These are phyloP conservation scores for Waltergamsia citrina DNA, from an alignment of 2,329 filamentous ascomycete species.

Conservation along the genomic window DNA sequence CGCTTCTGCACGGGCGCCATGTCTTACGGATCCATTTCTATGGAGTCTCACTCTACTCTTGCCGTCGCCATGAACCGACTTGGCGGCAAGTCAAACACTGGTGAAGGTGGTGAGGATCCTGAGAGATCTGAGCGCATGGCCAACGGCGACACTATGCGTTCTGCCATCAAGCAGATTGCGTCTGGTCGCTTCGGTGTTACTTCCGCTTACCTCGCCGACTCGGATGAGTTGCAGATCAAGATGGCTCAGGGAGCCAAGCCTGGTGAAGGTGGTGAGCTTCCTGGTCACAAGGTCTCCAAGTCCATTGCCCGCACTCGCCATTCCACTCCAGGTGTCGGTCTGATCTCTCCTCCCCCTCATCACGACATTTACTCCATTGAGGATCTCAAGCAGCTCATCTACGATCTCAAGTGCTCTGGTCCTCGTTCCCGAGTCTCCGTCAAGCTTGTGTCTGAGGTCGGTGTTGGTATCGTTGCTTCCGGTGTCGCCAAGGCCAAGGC, in stretches of 20 bases:
- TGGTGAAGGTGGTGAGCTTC: constrained; percentile 93
- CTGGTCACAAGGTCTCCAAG: constrained; percentile 91
- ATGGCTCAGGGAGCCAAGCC: constrained; percentile 99
- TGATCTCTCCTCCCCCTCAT: constrained; percentile 92
- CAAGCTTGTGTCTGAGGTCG: constrained; percentile 95
- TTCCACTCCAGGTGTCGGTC: constrained; percentile 89
- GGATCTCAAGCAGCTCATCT: constrained; percentile 95
- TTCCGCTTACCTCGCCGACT: constrained; percentile 86
- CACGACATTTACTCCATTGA: constrained; percentile 99
- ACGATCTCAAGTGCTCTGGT: constrained; percentile 94
- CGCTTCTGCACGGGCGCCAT: constrained; percentile 96
- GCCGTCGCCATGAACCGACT: constrained; percentile 96
- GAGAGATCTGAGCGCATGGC: constrained; percentile 80
- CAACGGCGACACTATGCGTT: constrained; percentile 94
- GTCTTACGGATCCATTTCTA: constrained; percentile 97
- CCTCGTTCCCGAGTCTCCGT: constrained; percentile 87
- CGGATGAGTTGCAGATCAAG: constrained; percentile 96
- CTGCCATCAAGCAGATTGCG: constrained; percentile 94
- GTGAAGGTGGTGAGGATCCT: constrained; percentile 92
- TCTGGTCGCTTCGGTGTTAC: constrained; percentile 95
- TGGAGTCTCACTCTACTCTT: constrained; percentile 94
- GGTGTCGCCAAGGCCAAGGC: constrained; percentile 97
- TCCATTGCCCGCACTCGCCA: constrained; percentile 91
- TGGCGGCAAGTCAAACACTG: constrained; percentile 94
- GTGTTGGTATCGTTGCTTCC: constrained; percentile 93